These are phyloP conservation scores for Mycena albidolilacea DNA, from an alignment of 768 basidiomycete species.

Conservation along the genomic window DNA sequence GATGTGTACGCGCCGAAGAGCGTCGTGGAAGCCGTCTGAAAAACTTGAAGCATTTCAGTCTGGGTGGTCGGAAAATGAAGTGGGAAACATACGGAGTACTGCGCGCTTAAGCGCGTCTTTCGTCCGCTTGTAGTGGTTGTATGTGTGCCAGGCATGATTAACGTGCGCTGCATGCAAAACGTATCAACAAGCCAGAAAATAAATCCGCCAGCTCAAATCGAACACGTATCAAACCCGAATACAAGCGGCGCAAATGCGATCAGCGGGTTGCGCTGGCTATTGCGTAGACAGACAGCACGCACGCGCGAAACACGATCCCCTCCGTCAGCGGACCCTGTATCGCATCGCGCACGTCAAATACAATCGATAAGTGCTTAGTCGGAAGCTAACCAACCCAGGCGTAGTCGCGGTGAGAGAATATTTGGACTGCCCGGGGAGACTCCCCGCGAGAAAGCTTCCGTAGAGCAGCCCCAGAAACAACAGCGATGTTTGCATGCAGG, in stretches of 20 bases:
- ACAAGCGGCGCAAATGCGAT: constrained; percentile 49
- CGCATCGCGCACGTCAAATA: neutral
- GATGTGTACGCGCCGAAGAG: too few species aligned
- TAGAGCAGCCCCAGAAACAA: constrained; percentile 88
- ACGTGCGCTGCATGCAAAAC: too few species aligned
- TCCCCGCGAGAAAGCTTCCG: constrained; percentile 58
- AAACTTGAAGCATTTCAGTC: too few species aligned
- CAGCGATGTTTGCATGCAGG: constrained; percentile 79
- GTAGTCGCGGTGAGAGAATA: constrained; percentile 78
- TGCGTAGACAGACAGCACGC: constrained; percentile 81
- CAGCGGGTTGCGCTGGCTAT: constrained; percentile 71
- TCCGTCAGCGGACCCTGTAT: constrained; percentile 85
- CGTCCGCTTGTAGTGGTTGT: too few species aligned
- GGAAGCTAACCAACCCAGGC: constrained; percentile 53
- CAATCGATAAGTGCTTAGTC: neutral
- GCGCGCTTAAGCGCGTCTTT: too few species aligned
- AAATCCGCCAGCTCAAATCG: too few species aligned
- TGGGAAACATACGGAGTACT: too few species aligned
- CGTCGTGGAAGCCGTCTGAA: too few species aligned
- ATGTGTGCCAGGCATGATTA: too few species aligned
- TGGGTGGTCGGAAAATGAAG: too few species aligned
- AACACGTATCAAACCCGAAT: too few species aligned
- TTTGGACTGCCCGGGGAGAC: constrained; percentile 69
- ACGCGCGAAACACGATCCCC: constrained; percentile 92
- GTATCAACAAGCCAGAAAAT: too few species aligned